These are phyloP conservation scores for thale cress (Arabidopsis thaliana) DNA, from an alignment of 345 rosid genomes.

Conservation along the genomic window DNA sequence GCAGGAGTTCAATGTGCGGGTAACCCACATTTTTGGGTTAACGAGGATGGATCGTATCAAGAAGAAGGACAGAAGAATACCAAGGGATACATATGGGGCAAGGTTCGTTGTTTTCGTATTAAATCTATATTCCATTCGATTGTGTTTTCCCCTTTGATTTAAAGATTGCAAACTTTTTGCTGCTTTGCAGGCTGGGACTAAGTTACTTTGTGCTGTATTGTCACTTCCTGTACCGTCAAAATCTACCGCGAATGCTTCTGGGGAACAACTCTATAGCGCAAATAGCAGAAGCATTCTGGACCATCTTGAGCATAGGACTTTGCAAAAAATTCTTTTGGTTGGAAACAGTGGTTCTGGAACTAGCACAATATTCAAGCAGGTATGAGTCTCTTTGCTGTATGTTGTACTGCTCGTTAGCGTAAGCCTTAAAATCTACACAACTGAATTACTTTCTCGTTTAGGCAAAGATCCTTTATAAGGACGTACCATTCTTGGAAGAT, in stretches of 20 bases:
- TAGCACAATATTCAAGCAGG: conserved; percentile 98
- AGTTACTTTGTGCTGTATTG: conserved; percentile 88
- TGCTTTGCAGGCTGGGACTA: conserved; percentile 80
- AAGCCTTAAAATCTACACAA: background rate
- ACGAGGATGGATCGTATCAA: conserved; percentile 98
- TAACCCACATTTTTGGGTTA: conserved; percentile 99
- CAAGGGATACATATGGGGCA: conserved; percentile 99
- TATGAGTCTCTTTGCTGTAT: conserved; percentile 26
- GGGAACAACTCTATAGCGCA: conserved; percentile 61
- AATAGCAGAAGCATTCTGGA: conserved; percentile 73
- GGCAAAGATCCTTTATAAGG: conserved; percentile 97
- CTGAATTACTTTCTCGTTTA: conserved; percentile 46
- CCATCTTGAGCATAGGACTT: conserved; percentile 71
- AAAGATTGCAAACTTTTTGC: conserved; percentile 27
- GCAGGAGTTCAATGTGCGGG: conserved; percentile 99
- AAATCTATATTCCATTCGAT: background rate
- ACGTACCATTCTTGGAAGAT: conserved; percentile 77
- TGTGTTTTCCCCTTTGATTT: conserved; percentile 17
- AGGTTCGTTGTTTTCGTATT: conserved; percentile 54
- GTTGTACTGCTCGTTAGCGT: background rate
- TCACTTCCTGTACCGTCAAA: conserved; percentile 94
- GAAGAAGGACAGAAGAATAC: conserved; percentile 99
- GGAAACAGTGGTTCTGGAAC: conserved; percentile 93
- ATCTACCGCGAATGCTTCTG: conserved; percentile 59
- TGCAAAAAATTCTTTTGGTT: conserved; percentile 86